phyloP scores from a whole-genome alignment of 306 rosid genomes.

The Gleditsia sinensis region DNA sequence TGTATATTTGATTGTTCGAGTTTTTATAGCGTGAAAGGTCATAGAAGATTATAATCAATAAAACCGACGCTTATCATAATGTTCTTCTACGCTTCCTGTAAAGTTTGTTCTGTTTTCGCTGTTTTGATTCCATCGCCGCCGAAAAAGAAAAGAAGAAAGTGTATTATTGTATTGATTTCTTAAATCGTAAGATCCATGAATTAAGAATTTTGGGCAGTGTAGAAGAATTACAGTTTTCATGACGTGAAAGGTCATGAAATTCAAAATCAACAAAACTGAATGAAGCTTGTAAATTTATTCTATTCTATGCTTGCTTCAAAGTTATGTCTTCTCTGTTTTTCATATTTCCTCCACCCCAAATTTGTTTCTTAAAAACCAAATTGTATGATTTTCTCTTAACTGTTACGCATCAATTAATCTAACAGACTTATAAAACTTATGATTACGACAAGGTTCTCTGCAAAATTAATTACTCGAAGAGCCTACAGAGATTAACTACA shows the following conservation, averaged over 20 bases:
- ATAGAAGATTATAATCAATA: constrained; percentile 13
- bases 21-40: too few species aligned
- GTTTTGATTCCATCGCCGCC: neutral
- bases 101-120: neutral
- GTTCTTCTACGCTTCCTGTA: neutral
- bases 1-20: too few species aligned
- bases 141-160: neutral
- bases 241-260: neutral
- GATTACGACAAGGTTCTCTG: neutral
- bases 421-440: neutral
- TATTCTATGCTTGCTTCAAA: neutral
- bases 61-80: constrained; percentile 9
- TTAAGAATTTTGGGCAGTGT: too few species aligned
- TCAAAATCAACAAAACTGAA: neutral
- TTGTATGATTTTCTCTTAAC: neutral
- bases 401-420: neutral
- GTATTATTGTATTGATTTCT: neutral
- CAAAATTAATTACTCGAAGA: too few species aligned
- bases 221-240: constrained; percentile 1
- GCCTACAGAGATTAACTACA: neutral
- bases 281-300: constrained; percentile 5
- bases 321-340: neutral
- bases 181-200: too few species aligned
- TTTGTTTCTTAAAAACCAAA: neutral
- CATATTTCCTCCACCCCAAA: neutral